phyloP scores from a whole-genome alignment of 768 basidiomycete species.

The Lactarius sanguifluus region DNA sequence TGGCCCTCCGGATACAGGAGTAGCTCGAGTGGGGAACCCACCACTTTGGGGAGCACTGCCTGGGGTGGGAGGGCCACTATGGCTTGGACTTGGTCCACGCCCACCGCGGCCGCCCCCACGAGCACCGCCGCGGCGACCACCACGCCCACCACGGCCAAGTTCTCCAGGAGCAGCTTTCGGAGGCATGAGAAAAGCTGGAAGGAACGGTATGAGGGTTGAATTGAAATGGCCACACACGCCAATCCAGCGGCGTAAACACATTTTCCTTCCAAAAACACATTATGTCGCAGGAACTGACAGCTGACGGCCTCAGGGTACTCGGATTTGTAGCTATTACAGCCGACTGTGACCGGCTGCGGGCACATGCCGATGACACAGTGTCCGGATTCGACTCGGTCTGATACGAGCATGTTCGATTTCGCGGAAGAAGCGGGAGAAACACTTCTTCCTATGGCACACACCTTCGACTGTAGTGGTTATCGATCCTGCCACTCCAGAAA shows the following conservation, averaged over 20 bases:
- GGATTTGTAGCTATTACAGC: slow-evolving; percentile 93
- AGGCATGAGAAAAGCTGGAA: slow-evolving; percentile 24
- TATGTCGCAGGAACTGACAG: slow-evolving; percentile 70
- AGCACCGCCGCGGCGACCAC: not conserved
- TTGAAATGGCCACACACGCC: not conserved
- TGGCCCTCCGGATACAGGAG: slow-evolving; percentile 16
- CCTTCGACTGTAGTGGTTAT: too few relatives aligned
- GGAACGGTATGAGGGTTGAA: not conserved
- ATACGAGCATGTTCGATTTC: too few relatives aligned
- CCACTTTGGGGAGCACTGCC: slow-evolving; percentile 36
- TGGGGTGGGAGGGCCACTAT: not conserved
- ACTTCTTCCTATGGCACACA: too few relatives aligned
- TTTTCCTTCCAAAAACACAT: slow-evolving; percentile 38
- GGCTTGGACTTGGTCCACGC: not conserved
- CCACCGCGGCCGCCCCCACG: slow-evolving; percentile 8
- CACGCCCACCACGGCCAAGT: not conserved
- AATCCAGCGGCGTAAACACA: slow-evolving; percentile 33
- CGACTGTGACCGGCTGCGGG: slow-evolving; percentile 56
- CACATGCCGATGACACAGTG: too few relatives aligned
- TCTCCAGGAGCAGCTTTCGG: slow-evolving; percentile 11
- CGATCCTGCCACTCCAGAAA: too few relatives aligned
- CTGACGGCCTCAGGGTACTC: slow-evolving; percentile 67
- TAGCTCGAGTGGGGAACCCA: slow-evolving; percentile 36
- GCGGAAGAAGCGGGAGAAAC: too few relatives aligned
- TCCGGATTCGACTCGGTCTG: too few relatives aligned